Conservation (phyloP, 1,139 yeast species). For the Casaregolazyma lundiana region DNA sequence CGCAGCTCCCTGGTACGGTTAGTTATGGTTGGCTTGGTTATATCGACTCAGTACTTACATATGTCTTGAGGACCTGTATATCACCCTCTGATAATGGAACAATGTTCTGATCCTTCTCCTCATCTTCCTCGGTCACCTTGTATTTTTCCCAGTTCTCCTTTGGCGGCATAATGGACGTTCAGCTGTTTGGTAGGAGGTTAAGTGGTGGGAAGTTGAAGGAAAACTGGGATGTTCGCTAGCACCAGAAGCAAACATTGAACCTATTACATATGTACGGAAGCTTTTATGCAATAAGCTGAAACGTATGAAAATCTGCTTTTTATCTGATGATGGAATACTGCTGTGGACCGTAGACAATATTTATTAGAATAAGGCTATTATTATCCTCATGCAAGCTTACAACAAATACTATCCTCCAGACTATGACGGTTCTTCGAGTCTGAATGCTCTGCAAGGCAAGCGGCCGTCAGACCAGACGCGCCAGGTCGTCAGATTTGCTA, state of each 20-base stretch:
- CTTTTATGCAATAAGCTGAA: too few relatives aligned
- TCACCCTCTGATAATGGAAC: conserved; percentile 92
- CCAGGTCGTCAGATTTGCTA: conserved; percentile 31
- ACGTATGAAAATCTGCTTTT: too few relatives aligned
- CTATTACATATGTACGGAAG: too few relatives aligned
- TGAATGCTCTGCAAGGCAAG: conserved; percentile 31
- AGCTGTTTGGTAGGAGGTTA: background rate
- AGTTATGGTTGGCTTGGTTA: conserved; percentile 3
- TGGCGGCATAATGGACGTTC: conserved; percentile 56
- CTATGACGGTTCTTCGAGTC: conserved; percentile 31
- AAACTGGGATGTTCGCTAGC: background rate
- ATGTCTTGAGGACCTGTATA: conserved; percentile 92
- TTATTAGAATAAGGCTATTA: background rate
- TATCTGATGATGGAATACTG: too few relatives aligned
- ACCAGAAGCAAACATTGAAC: background rate
- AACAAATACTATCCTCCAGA: conserved; percentile 36
- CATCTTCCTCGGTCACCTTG: conserved; percentile 84
- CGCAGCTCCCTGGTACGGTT: conserved; percentile 68
- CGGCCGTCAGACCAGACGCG: conserved; percentile 26
- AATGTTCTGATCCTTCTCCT: conserved; percentile 59
- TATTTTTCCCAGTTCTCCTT: conserved; percentile 97
- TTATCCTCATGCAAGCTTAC: conserved; percentile 22
- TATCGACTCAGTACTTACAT: conserved; percentile 35
- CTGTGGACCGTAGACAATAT: background rate
- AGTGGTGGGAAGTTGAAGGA: conserved; percentile 3